Percentiles rank a stretch among this genome's conserved stretches.
phyloP scores from a whole-genome alignment of 495 filamentous ascomycete genomes.

The Cercophora sp. region DNA sequence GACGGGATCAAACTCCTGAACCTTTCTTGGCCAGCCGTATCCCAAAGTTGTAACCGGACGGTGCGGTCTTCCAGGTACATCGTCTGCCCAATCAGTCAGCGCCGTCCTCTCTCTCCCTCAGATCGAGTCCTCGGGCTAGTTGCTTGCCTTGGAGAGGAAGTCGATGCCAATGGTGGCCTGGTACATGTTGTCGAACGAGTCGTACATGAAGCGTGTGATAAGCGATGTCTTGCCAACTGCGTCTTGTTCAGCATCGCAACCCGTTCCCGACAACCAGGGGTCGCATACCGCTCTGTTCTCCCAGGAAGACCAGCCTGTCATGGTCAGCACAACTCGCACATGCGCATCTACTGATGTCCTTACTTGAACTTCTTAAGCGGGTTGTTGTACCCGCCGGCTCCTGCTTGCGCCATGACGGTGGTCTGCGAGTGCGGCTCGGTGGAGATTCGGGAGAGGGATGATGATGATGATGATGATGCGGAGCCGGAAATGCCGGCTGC shows the following conservation, averaged over 20 bases:
- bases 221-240: slow-evolving; percentile 96
- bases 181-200: slow-evolving; percentile 99
- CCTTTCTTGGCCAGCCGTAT: slow-evolving; percentile 94
- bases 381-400: slow-evolving; percentile 87
- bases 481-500: no score
- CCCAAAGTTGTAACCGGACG: slow-evolving; percentile 95
- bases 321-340: slow-evolving; percentile 13
- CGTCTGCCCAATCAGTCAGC: slow-evolving; percentile 56
- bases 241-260: background rate
- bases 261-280: background rate
- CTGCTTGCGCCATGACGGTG: slow-evolving; percentile 45
- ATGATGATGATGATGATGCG: no score
- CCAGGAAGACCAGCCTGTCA: slow-evolving; percentile 85
- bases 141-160: slow-evolving; percentile 88
- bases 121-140: background rate
- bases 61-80: slow-evolving; percentile 99
- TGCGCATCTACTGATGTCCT: no score
- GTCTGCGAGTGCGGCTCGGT: slow-evolving; percentile 2
- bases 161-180: slow-evolving; percentile 99
- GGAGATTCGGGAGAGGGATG: no score
- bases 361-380: slow-evolving; percentile 99
- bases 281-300: slow-evolving; percentile 90
- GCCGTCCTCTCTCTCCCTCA: background rate
- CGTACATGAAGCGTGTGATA: slow-evolving; percentile 99
- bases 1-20: slow-evolving; percentile 96